Conservation (phyloP, 2,329 filamentous ascomycete species). For the Penicillium paneum region DNA sequence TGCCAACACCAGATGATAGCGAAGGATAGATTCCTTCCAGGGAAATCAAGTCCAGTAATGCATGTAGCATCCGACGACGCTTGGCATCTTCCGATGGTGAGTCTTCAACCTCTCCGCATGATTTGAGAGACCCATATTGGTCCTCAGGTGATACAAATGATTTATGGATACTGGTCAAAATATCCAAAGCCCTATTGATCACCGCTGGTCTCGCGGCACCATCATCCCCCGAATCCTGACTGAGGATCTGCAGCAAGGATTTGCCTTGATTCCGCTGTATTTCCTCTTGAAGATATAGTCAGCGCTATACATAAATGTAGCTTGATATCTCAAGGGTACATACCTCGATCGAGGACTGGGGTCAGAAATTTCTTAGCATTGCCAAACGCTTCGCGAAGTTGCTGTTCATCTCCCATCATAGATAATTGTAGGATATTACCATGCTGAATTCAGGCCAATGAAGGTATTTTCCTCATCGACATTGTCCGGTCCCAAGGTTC, state of each 20-base stretch:
- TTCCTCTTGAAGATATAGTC: conserved; percentile 36
- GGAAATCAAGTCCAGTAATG: conserved; percentile 43
- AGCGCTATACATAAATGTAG: conserved; percentile 20
- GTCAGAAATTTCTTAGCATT: conserved; percentile 36
- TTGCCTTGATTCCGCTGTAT: conserved; percentile 35
- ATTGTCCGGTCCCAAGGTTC: background rate
- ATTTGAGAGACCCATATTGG: conserved; percentile 2
- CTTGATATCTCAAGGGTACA: conserved; percentile 22
- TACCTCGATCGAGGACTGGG: conserved; percentile 43
- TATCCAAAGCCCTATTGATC: conserved; percentile 34
- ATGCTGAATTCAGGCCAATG: background rate
- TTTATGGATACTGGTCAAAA: conserved; percentile 35
- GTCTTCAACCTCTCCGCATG: conserved; percentile 22
- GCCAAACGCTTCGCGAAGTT: conserved; percentile 33
- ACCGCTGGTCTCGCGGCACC: conserved; percentile 26
- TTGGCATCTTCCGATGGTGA: conserved; percentile 41
- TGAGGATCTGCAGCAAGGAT: conserved; percentile 37
- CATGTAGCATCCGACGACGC: conserved; percentile 39
- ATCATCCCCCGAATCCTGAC: conserved; percentile 7
- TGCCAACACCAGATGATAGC: conserved; percentile 42
- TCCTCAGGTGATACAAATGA: conserved; percentile 31
- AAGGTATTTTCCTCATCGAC: background rate
- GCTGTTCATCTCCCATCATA: conserved; percentile 30
- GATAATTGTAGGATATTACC: background rate
- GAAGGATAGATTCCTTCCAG: conserved; percentile 47